phyloP scores from a whole-genome alignment of 768 basidiomycete genomes.

The Pleurotus tuber-regium region DNA sequence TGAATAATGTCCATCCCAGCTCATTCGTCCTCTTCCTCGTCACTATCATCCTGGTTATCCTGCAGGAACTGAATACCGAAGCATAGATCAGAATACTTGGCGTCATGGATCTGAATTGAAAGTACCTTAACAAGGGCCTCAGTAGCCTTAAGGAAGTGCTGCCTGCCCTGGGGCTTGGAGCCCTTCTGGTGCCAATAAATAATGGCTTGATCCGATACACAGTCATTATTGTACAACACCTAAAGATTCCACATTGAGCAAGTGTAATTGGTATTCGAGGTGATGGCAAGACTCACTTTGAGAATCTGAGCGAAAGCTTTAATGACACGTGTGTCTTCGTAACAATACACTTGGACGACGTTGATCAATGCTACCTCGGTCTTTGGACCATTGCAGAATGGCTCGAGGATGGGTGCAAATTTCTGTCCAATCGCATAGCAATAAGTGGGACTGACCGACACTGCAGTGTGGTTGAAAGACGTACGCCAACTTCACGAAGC shows the following conservation, averaged over 20 bases:
- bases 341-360: constrained; percentile 92
- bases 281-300: constrained; percentile 50
- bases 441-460: background rate
- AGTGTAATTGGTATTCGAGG: background rate
- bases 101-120: constrained; percentile 10
- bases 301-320: constrained; percentile 94
- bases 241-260: too few relatives aligned
- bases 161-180: constrained; percentile 90
- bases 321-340: constrained; percentile 94
- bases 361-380: constrained; percentile 95
- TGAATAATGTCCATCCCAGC: too few relatives aligned
- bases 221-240: constrained; percentile 96
- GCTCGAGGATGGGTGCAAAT: constrained; percentile 81
- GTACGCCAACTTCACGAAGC: constrained; percentile 83
- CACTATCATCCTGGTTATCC: constrained; percentile 80
- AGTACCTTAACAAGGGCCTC: constrained; percentile 86
- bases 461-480: constrained; percentile 22
- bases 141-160: constrained; percentile 90
- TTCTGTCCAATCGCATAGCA: constrained; percentile 45
- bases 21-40: constrained; percentile 48
- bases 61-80: constrained; percentile 72
- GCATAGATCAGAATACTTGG: constrained; percentile 1
- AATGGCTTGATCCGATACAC: constrained; percentile 93
- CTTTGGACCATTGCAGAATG: constrained; percentile 86
- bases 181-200: constrained; percentile 99